These are phyloP conservation scores for Fomitopsis pinicola DNA, from an alignment of 1,284 basidiomycete genomes.

Conservation along the genomic window DNA sequence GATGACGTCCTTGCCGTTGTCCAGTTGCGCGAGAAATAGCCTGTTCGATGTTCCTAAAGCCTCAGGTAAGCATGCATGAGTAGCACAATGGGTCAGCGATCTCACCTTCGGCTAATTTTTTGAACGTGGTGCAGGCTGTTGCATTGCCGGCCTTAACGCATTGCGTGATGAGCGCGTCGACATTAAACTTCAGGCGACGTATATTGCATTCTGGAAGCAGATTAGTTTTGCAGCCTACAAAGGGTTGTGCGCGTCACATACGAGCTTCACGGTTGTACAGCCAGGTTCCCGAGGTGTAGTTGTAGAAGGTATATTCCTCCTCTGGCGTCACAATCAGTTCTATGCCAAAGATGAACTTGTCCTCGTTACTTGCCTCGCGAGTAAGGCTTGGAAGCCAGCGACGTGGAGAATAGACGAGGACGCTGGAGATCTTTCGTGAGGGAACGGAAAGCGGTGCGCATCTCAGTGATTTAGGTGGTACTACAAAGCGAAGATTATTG, in stretches of 20 bases:
- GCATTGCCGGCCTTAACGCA: not conserved
- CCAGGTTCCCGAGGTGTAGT: not conserved
- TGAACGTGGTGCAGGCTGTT: not conserved
- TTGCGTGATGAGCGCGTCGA: not conserved
- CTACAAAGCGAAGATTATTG: no score
- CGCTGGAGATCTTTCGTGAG: not conserved
- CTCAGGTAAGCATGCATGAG: not conserved
- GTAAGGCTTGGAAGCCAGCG: not conserved
- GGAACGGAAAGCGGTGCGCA: not conserved
- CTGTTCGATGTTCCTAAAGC: not conserved
- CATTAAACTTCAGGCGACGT: not conserved
- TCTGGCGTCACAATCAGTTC: not conserved
- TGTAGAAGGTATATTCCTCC: not conserved
- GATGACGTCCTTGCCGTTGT: conserved; percentile 28
- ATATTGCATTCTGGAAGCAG: not conserved
- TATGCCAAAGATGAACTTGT: not conserved
- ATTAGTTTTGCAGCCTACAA: not conserved
- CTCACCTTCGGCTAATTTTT: not conserved
- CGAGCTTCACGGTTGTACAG: not conserved
- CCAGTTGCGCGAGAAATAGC: conserved; percentile 14
- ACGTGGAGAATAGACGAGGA: not conserved
- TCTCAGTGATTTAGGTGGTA: no score
- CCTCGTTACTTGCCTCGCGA: not conserved
- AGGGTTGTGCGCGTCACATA: not conserved
- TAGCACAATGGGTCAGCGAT: not conserved